Percentiles rank a stretch among this genome's conserved stretches.
Conservation (phyloP, 345 rosid species). For the Rhizophora apiculata region DNA sequence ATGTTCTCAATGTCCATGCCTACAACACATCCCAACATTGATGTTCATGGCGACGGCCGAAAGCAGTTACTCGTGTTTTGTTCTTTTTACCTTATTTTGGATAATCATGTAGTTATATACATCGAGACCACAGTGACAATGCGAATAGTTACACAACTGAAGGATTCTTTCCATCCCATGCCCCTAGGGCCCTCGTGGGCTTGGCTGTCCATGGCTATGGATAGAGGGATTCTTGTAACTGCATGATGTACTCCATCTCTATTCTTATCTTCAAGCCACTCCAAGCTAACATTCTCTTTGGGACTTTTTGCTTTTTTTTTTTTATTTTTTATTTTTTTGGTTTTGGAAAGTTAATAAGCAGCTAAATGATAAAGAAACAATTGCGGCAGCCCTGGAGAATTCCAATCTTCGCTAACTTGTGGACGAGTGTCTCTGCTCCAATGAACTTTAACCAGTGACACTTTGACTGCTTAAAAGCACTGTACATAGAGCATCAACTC, state of each 20-base stretch:
- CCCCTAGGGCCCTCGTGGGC: no score
- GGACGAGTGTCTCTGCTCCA: slow-evolving; percentile 81
- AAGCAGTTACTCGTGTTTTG: background rate
- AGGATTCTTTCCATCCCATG: no score
- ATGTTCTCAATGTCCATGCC: no score
- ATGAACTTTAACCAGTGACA: slow-evolving; percentile 49
- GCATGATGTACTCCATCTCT: background rate
- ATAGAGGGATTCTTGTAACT: no score
- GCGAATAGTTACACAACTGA: no score
- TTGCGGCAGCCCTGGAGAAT: slow-evolving; percentile 86
- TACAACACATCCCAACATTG: background rate
- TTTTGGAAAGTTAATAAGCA: slow-evolving; percentile 67
- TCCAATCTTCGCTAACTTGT: slow-evolving; percentile 91
- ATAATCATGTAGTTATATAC: no score
- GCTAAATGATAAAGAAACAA: slow-evolving; percentile 86
- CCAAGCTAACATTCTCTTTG: slow-evolving; percentile 3
- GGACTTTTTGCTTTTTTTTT: no score
- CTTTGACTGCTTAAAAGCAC: slow-evolving; percentile 14
- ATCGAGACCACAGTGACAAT: no score
- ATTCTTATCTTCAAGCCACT: background rate
- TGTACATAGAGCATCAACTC: slow-evolving; percentile 34
- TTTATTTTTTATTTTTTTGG: background rate
- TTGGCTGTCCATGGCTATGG: no score
- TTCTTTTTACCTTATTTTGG: background rate
- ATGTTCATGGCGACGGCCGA: background rate